Evolutionary conservation across 495 filamentous ascomycete genomes (phyloP), one percentile per base, ranked within the genome.

Genomic region (Trichoderma gamsii): DNA sequence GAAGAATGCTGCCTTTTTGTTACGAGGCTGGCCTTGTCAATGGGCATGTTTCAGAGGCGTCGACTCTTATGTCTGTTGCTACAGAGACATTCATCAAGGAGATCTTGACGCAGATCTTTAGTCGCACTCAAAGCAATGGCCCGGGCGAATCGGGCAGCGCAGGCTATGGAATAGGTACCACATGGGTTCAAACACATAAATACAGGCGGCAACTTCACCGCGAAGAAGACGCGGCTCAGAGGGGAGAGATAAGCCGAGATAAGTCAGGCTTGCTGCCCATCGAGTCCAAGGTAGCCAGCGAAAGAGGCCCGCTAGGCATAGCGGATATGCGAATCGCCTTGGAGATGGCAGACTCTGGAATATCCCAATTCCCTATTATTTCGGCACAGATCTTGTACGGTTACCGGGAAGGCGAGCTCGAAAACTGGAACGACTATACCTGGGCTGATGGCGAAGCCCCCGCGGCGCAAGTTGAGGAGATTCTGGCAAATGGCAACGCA

Each of bases 71-170:
- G 87, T 89, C 91, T 27, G 87, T 92, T 56, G 95, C 94, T 2
- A 90, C 92, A 3, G 94, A 99, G 76, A 92, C 90, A 0, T 97
- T 89, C 73, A 88, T 98, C 69, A 98, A 97, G 78, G 91, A 97
- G 71, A 85, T 94, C 6, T 80, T 98, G 41, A 87, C 88, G 8
- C 85, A 87, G 3, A 85, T 97, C 13, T 91, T 96, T 71, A 87
- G 84, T 27, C 89, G 91, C 29, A 92, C 91, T 0, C 84, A 91
- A 67, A 86, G 84, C 68, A 97, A 97, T 72, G 91, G 90, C 0
- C 89, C 91, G 16, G 83, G 83, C 21, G 78, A 83, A 68, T 80
- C 79, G 41, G 82, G 83, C 2, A 83, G 76, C 64, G 79, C 82
- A 65, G 84, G 82, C n/a, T 83, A 83, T 64, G 88, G 88, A 2